These are phyloP conservation scores for Wickerhamiella shivajii DNA, from an alignment of 805 yeast species.

Conservation along the genomic window DNA sequence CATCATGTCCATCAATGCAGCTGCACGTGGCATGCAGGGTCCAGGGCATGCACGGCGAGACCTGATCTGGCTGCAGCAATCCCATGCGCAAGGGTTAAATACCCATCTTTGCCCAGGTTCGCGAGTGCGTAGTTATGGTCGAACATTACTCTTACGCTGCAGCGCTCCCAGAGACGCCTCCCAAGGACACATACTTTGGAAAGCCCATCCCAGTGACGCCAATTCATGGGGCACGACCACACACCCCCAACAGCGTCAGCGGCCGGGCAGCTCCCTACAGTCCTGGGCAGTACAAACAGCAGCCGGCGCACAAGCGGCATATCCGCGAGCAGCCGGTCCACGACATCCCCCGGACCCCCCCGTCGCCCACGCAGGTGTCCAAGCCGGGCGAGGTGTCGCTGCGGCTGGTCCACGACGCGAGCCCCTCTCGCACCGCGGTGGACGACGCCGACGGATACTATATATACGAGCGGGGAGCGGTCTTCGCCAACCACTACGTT, in stretches of 20 bases:
- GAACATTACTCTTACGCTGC: too few species aligned
- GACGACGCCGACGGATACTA: slow-evolving; percentile 24
- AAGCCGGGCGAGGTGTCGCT: slow-evolving; percentile 17
- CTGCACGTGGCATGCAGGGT: too few species aligned
- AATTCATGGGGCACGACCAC: slow-evolving; percentile 1
- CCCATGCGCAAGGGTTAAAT: too few species aligned
- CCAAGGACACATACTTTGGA: slow-evolving; percentile 3
- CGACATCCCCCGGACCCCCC: slow-evolving; percentile 12
- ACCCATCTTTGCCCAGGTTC: too few species aligned
- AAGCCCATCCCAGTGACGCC: slow-evolving; percentile 1
- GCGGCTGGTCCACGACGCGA: slow-evolving; percentile 15
- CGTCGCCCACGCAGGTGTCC: slow-evolving; percentile 7
- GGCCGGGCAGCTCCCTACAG: slow-evolving; percentile 2
- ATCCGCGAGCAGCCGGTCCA: not conserved
- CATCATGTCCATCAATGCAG: too few species aligned
- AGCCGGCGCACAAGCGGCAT: slow-evolving; percentile 1
- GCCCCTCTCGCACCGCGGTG: slow-evolving; percentile 11
- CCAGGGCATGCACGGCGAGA: too few species aligned
- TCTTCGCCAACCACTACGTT: slow-evolving; percentile 49
- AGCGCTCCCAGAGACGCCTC: slow-evolving; percentile 8
- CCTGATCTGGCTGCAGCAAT: too few species aligned
- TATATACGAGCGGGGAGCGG: slow-evolving; percentile 23
- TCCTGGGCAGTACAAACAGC: slow-evolving; percentile 1
- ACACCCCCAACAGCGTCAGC: slow-evolving; percentile 3
- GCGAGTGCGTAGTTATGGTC: too few species aligned